These are phyloP conservation scores for Vairimorpha apis DNA, from an alignment of 371 early-diverging fungal species.

Conservation along the genomic window DNA sequence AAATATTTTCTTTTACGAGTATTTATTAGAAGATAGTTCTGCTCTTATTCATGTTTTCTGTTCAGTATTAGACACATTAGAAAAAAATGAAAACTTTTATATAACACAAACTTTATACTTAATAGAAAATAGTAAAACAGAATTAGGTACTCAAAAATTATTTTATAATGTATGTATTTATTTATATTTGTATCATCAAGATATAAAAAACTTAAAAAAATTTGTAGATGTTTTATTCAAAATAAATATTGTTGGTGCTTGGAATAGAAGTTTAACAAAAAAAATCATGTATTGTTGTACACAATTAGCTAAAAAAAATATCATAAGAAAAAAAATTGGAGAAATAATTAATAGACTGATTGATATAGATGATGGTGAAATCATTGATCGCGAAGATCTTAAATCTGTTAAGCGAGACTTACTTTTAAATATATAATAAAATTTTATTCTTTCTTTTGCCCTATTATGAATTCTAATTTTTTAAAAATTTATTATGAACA, in stretches of 20 bases:
- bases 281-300: slow-evolving; percentile 39
- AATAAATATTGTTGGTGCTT: slow-evolving; percentile 20
- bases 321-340: slow-evolving; percentile 1
- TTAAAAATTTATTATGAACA: slow-evolving; percentile 48
- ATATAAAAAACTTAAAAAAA: slow-evolving; percentile 3
- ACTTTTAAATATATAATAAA: background rate
- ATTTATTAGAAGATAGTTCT: slow-evolving; percentile 18
- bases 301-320: slow-evolving; percentile 20
- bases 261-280: slow-evolving; percentile 28
- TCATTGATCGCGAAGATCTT: slow-evolving; percentile 28
- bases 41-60: slow-evolving; percentile 25
- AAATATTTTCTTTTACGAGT: slow-evolving; percentile 42
- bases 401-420: slow-evolving; percentile 24
- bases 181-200: slow-evolving; percentile 8
- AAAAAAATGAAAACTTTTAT: slow-evolving; percentile 16
- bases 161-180: slow-evolving; percentile 36
- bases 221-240: slow-evolving; percentile 21
- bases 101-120: slow-evolving; percentile 41
- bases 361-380: slow-evolving; percentile 44
- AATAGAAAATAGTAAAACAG: slow-evolving; percentile 32
- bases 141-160: slow-evolving; percentile 15
- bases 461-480: background rate
- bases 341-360: slow-evolving; percentile 15
- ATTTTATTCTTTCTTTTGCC: background rate
- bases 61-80: slow-evolving; percentile 7